Evolutionary conservation across 2,329 filamentous ascomycete genomes (phyloP), one percentile per base, ranked within the genome.

Genomic region (Pseudogymnoascus sp.): DNA sequence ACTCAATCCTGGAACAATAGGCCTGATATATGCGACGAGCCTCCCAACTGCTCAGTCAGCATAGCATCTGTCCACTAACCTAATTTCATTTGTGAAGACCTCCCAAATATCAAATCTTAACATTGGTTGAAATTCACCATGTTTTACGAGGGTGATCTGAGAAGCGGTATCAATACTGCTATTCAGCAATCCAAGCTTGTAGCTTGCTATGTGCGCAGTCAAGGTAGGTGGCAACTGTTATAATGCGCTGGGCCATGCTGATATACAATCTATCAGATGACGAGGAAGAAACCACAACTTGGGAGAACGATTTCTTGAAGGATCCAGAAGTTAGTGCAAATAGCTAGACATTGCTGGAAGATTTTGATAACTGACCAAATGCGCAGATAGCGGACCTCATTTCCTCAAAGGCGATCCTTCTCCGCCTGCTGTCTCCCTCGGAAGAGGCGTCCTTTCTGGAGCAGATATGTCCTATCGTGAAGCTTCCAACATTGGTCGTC

Each of bases 161-260:
- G 96, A 70, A 87, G 88, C 70, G 93, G 91, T 64, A 96, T 97
- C 69, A 81, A 83, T 34, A 79, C 84, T 18, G 91, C 93, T 11
- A 81, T 97, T 5, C 83, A 85, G 65, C 81, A 93, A 73, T 79
- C 84, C 65, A 96, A 93, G 75, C 81, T 89, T 16, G 89, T 97
- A 0, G 83, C 90, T 31, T 96, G 91, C 77, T 96, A 97, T 75
- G 87, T 96, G 34, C 85, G 86, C 71, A 88, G 90, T 91, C 75
- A 68, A 79, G 68, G 67, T 63, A 16, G 60, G 45, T 59, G 4
- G 29, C 45, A 18, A 5, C 10, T 36, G 7, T 57, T 12, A 21
- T 34, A 21, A 57, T 8, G 18, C 16, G 11, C 11, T 11, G 60
- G 21, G 10, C 4, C 11, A 45, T 39, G 42, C 66, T 70, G 59